phyloP scores from a whole-genome alignment of 441 rosid species.

The Syzygium syzygioides region DNA sequence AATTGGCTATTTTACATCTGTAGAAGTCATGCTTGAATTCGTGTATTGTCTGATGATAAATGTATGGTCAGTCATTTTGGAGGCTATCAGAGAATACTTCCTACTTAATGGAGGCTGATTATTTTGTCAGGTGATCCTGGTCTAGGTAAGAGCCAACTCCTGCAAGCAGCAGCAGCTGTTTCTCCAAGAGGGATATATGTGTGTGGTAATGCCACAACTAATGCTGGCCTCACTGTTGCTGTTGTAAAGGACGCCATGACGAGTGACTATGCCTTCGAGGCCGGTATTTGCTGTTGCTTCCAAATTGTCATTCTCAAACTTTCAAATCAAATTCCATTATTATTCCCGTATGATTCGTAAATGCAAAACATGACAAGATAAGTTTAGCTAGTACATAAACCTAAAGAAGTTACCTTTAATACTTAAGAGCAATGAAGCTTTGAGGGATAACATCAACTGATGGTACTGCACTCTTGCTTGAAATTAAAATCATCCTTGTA shows the following conservation, averaged over 20 bases:
- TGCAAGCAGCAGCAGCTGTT: conserved; percentile 95
- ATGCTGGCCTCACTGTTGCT: conserved; percentile 98
- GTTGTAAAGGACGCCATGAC: conserved; percentile 93
- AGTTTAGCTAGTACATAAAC: not conserved
- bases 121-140: conserved; percentile 90
- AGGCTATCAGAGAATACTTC: not conserved
- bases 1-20: not conserved
- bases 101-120: conserved; percentile 5
- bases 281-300: conserved; percentile 49
- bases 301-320: conserved; percentile 3
- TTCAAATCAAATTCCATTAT: not conserved
- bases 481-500: not conserved
- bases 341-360: not conserved
- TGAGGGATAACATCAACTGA: not conserved
- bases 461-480: not conserved
- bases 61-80: not conserved
- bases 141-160: conserved; percentile 92
- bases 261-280: conserved; percentile 95
- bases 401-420: not conserved
- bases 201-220: conserved; percentile 96
- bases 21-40: not conserved
- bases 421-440: not conserved
- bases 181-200: conserved; percentile 98
- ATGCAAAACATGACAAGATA: not conserved
- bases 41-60: not conserved